Base-by-base conservation (phyloP, 2,329 filamentous ascomycete species). In the Colletotrichum tropicale region DNA sequence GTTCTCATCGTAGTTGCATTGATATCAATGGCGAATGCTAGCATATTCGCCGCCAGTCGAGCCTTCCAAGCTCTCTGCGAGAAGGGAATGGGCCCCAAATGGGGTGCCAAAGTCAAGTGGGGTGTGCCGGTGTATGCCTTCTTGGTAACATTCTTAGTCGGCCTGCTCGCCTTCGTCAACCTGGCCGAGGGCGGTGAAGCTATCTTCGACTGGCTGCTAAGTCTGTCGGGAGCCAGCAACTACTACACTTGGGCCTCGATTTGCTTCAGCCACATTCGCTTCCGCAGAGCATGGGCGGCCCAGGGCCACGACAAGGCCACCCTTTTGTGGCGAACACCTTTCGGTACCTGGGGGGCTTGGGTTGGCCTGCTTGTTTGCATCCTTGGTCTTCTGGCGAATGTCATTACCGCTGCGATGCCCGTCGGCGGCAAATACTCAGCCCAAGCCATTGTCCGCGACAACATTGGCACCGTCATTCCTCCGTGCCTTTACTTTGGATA, bases 211-310 rank as follows among this genome's bases (percentile, higher is more conserved):
- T 89, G 87, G 87, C 82, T 89, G 66, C 82, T 87, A 62, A 87
- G 87, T 65, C 80, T 89, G 9, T 85, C 85, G 55, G 87, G 87
- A 3, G 84, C 88, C 18, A 84, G 86, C 32, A 86, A 85, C 62
- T 83, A 88, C 72, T 86, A 89, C 76, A 88, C 87, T 61, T 90
- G 89, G 88, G 83, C 84, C 26, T 87, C 82, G 71, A 86, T 88
- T 75, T 86, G 84, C 77, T 75, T 86, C 34, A 85, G 86, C 38
- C 88, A 88, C 77, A 84, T 89, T 76, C 85, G 85, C 66, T 88
- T 88, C 79, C 83, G 86, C 76, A 78, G 80, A 9, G 87, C 86
- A 6, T 81, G 87, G 61, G 81, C 81, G 28, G 81, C 80, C 1
- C 86, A 88, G 66, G 83, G 83, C 6, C 80, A 86, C 64, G 79